phyloP scores from a whole-genome alignment of 768 basidiomycete genomes.

The Vararia minispora region DNA sequence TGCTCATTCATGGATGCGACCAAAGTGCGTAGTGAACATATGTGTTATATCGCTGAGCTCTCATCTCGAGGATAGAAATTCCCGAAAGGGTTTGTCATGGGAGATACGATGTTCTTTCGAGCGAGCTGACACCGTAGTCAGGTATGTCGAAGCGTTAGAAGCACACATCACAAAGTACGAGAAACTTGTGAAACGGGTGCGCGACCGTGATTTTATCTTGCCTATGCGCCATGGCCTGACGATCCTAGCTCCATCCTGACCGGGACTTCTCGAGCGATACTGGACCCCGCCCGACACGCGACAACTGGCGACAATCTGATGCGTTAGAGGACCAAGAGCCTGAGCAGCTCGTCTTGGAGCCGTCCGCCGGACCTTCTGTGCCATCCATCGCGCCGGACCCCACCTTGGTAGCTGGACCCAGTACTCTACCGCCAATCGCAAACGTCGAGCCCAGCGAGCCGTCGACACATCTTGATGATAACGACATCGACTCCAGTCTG shows the following conservation, averaged over 20 bases:
- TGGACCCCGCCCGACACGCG: constrained; percentile 33
- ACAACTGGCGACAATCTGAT: constrained; percentile 29
- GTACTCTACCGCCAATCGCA: too few relatives aligned
- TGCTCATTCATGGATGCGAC: constrained; percentile 63
- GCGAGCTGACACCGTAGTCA: constrained; percentile 7
- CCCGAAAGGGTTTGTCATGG: constrained; percentile 42
- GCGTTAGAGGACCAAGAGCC: too few relatives aligned
- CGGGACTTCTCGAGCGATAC: constrained; percentile 50
- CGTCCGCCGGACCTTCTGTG: too few relatives aligned
- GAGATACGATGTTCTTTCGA: too few relatives aligned
- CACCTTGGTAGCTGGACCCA: too few relatives aligned
- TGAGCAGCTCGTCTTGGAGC: too few relatives aligned
- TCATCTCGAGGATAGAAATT: constrained; percentile 38
- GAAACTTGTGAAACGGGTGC: constrained; percentile 23
- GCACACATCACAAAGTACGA: constrained; percentile 35
- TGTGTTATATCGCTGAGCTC: too few relatives aligned
- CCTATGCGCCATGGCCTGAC: neutral
- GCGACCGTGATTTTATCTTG: too few relatives aligned
- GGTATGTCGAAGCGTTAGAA: constrained; percentile 28
- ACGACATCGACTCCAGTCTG: constrained; percentile 17
- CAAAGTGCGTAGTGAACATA: constrained; percentile 38
- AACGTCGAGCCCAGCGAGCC: neutral
- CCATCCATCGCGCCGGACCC: constrained; percentile 3
- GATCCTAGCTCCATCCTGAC: constrained; percentile 50
- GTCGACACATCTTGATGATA: constrained; percentile 9